Base-by-base conservation (phyloP, 106 monocot species). In the Dioscorea dumetorum region DNA sequence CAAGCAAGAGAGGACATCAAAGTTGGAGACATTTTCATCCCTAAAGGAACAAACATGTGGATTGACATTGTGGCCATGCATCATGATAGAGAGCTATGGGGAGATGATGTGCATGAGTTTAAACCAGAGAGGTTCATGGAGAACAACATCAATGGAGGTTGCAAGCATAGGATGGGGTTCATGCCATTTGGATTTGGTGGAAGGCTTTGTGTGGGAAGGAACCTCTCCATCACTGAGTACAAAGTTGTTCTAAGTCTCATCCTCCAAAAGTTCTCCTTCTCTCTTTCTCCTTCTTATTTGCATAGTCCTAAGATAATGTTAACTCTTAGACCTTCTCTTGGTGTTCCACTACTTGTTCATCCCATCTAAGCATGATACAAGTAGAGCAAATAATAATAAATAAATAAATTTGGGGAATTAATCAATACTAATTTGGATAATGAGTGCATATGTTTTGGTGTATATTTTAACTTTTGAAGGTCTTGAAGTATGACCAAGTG, bases 41-140 rank as follows among this genome's bases (percentile, higher is more conserved):
- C 90, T 0, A 80, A 79, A 53, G 87, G 94, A 10, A 94, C 90
- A 21, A 91, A 87, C 76, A 77, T 91, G 76, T 91, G 90, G 90
- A 48, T 90, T 24, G 90, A 87, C 51, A 65, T 73, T 7, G 78
- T 90, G 3, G 84, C 68, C 0, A 80, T 94, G 87, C 94, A 94
- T 75, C 94, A 85, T 41, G 94, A 94, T 31, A 51, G 32, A 1
- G 54, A 13, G 0, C 75, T 94, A 4, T 94, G 94, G 94, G 90
- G 94, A 18, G 77, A 73, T 13, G 94, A 91, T 28, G 90, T 66
- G 53, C 20, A 81, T 56, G 78, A 88, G 67, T 94, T 94, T 82
- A 70, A 54, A 14, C 94, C 94, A 24, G 85, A 88, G 79, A 68
- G 94, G 71, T 94, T 94, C 77, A 34, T 57, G 24, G 80, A 77